Base-by-base conservation (phyloP, 2,329 filamentous ascomycete species). In the Aspergillus ruber region DNA sequence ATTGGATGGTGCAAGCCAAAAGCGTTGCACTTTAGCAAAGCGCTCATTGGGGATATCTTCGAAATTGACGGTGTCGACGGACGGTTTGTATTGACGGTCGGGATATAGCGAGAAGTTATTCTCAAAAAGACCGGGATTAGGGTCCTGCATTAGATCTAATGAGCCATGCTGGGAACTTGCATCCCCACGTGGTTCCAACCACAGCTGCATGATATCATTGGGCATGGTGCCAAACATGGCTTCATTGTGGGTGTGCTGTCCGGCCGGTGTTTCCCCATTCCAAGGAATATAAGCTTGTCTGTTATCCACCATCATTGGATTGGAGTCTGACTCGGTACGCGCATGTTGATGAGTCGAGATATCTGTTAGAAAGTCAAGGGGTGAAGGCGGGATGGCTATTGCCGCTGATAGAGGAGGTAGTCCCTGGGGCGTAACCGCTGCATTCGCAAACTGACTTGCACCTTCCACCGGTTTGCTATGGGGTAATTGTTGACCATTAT, bases 21-120 rank as follows among this genome's bases (percentile, higher is more conserved):
- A 72, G 23, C 65, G 60, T 48, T 73, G 68, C 1, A 74, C 68
- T 44, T 62, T 68, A 27, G 63, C 56, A 47, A 73, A 74, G 5
- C 71, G 58, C 47, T 74, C 71, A 47, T 59, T 69, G 4, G 70
- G 70, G 10, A 70, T 69, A 35, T 58, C 45, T 12, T 54, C 54
- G 1, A 52, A 50, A 43, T 60, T 59, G 20, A 47, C 50, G 6
- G 52, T 55, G 25, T 61, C 58, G 15, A 52, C 29, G 20, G 59
- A 56, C 42, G 58, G 53, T 32, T 56, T 57, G 50, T 46, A 46
- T 45, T 60, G 54, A 45, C 53, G 58, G 44, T 60, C 56, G 20
- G 61, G 52, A 6, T 57, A 51, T 38, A 57, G 43, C 1, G 45
- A 45, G 12, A 50, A 25, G 43, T 52, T 57, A 7, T 63, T 63